phyloP scores from a whole-genome alignment of 2,329 filamentous ascomycete species.

The Verticillium alfalfae region DNA sequence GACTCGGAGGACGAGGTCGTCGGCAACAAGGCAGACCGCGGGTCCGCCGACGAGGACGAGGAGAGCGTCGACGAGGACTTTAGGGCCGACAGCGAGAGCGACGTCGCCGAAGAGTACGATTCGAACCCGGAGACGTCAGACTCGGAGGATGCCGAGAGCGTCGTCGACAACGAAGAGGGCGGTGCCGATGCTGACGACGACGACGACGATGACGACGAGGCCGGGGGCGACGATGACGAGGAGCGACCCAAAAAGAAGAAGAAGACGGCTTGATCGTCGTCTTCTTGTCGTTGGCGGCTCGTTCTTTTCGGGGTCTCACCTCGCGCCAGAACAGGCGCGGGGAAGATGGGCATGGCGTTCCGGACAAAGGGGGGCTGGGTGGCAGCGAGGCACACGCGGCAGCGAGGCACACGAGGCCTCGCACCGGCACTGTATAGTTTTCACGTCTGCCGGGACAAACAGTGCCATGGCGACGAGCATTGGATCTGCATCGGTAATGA shows the following conservation, averaged over 20 bases:
- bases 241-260: constrained; percentile 47
- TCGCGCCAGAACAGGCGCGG: neutral
- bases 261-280: constrained; percentile 24
- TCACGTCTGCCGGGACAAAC: neutral
- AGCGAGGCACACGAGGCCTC: neutral
- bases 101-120: constrained; percentile 95
- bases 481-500: neutral
- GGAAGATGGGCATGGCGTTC: neutral
- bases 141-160: constrained; percentile 61
- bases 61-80: constrained; percentile 97
- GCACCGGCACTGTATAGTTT: neutral
- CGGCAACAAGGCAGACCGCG: constrained; percentile 67
- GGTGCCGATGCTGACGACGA: constrained; percentile 30
- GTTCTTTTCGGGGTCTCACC: neutral
- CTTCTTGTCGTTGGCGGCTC: neutral
- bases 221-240: constrained; percentile 34
- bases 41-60: constrained; percentile 91
- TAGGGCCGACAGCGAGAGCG: constrained; percentile 83
- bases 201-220: constrained; percentile 36
- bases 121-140: constrained; percentile 84
- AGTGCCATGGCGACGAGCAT: neutral
- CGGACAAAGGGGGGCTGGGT: neutral
- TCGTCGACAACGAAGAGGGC: constrained; percentile 44
- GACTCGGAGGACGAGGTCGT: constrained; percentile 75
- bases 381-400: neutral